Percentiles rank a stretch among this genome's conserved stretches.
These are phyloP conservation scores for Cocos nucifera DNA, from an alignment of 176 grass and related monocot genomes.

Conservation along the genomic window DNA sequence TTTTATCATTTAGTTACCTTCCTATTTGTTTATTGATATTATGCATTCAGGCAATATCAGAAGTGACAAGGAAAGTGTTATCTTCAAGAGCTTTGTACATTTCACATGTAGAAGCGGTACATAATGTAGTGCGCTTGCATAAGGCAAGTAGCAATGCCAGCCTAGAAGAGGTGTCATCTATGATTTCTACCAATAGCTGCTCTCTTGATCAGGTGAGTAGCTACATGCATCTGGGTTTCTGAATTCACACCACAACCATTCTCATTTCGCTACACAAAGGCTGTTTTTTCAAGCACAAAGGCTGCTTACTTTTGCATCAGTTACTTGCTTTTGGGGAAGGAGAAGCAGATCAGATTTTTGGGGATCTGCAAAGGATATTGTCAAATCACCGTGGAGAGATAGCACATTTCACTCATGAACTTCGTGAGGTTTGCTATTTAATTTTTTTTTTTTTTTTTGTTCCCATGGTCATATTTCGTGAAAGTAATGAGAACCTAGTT, in stretches of 20 bases:
- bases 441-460: too few species aligned
- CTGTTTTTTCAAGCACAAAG: too few species aligned
- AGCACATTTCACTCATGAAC: constrained; percentile 60
- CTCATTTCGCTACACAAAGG: too few species aligned
- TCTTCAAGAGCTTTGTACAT: constrained; percentile 67
- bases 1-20: not conserved
- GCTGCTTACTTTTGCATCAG: constrained; percentile 31
- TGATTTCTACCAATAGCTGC: constrained; percentile 52
- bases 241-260: not conserved
- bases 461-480: too few species aligned
- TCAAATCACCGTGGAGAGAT: constrained; percentile 57
- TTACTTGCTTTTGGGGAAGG: constrained; percentile 55
- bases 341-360: constrained; percentile 54
- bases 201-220: constrained; percentile 68
- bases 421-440: constrained; percentile 53
- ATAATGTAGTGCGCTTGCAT: constrained; percentile 83
- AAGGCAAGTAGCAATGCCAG: constrained; percentile 66
- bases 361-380: constrained; percentile 59
- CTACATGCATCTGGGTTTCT: not conserved
- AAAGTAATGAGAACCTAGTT: too few species aligned
- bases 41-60: constrained; percentile 46
- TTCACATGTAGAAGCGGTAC: constrained; percentile 79
- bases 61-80: constrained; percentile 74
- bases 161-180: constrained; percentile 69
- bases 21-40: not conserved